These are phyloP conservation scores for Ilex asprella DNA, from an alignment of 257 asterid genomes.

Conservation along the genomic window DNA sequence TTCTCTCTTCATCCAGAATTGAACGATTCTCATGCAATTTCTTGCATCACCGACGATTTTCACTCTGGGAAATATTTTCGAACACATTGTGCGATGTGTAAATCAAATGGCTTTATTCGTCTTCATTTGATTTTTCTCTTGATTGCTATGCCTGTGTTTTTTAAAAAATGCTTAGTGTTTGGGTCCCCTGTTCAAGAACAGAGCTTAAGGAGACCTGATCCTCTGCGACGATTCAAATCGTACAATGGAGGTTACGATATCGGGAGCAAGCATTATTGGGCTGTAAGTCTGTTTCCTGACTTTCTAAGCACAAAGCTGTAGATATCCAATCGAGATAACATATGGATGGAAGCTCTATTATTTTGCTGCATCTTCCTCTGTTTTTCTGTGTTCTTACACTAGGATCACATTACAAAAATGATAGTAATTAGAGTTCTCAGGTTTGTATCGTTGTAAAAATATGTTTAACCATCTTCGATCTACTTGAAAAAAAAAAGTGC, in stretches of 20 bases:
- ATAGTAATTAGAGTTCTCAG: too few relatives aligned
- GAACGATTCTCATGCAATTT: neutral
- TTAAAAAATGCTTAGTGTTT: constrained; percentile 20
- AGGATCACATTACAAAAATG: too few relatives aligned
- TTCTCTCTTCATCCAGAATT: neutral
- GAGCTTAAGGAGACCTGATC: constrained; percentile 36
- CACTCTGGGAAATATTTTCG: neutral
- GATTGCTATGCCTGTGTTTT: constrained; percentile 19
- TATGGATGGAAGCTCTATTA: too few relatives aligned
- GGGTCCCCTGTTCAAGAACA: constrained; percentile 22
- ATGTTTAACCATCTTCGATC: too few relatives aligned
- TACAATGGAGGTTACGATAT: constrained; percentile 40
- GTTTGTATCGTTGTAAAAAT: too few relatives aligned
- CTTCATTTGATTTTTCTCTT: constrained; percentile 18
- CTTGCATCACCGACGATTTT: neutral
- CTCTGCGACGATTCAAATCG: constrained; percentile 25
- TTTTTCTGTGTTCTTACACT: too few relatives aligned
- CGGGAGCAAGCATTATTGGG: constrained; percentile 56
- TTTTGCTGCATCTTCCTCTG: too few relatives aligned
- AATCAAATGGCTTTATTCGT: constrained; percentile 18
- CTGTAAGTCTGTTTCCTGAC: constrained; percentile 26
- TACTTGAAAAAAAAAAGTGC: too few relatives aligned
- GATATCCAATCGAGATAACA: too few relatives aligned
- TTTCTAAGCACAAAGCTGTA: too few relatives aligned
- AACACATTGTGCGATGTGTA: constrained; percentile 23